Evolutionary conservation across 371 early-diverging fungal species (phyloP), one percentile per base, ranked within the genome.

Genomic region (Blakeslea trispora): DNA sequence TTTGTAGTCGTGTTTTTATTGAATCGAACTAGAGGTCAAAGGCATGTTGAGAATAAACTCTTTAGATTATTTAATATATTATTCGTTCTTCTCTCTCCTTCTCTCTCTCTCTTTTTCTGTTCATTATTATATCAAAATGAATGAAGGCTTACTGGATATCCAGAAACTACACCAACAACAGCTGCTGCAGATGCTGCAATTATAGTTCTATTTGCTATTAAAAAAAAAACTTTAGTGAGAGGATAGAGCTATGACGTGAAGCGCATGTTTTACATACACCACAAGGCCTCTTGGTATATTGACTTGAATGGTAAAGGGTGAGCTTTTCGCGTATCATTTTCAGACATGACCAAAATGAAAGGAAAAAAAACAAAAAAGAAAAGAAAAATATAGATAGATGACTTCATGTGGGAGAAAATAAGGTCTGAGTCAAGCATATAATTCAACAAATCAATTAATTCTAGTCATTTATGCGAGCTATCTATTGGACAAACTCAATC

Each of bases 1-100:
- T 89, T 69, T 92, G 92, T 86, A 91, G 86, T 50, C 92, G 71
- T 11, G 91, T 90, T 64, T 91, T 91, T 23, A 91, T 73, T 10
- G 89, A 88, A 65, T 91, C 91, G 69, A 91, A 90, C 72, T 75
- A 53, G 15, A 34, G 43, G 5, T 18, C 2, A 39, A 22, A 24
- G 1, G 8, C 13, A 22, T 6, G 28, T 15, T 21, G 39, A 46
- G 9, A 47, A 19, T 14, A 10, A 1, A 21, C 15, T 13, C 22
- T 58, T 3, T n/a, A 21, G 42, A 41, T 32, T 41, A 41, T 21
- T 39, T 34, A 49, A 32, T 49, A 37, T 17, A 28, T 7, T 28
- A 28, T 28, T 28, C 28, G 4, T 35, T 18, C 34, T 14, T 31
- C 9, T 19, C 42, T 49, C 45, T 9, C 54, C 17, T n/a, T 37